phyloP scores from a whole-genome alignment of 2,329 filamentous ascomycete species.

The Coniochaeta hoffmannii region DNA sequence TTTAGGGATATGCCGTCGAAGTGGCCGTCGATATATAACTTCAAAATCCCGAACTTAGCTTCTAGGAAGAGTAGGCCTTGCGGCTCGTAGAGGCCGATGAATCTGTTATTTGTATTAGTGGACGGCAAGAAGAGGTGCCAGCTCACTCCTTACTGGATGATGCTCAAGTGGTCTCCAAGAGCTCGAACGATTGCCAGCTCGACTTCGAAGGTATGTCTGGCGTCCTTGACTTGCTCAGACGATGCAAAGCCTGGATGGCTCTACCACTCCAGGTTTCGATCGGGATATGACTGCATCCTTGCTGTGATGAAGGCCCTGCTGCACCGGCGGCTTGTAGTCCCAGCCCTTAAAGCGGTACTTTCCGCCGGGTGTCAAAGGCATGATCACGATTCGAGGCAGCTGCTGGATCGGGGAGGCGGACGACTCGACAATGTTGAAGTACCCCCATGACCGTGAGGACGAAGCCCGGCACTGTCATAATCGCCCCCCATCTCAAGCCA shows the following conservation, averaged over 20 bases:
- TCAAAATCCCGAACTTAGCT: conserved; percentile 1
- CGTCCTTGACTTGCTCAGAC: neutral
- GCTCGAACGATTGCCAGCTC: neutral
- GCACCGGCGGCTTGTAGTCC: neutral
- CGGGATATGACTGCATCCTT: neutral
- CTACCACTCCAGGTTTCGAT: neutral
- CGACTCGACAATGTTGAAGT: no score
- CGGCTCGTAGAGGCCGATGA: conserved; percentile 1
- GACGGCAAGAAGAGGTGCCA: neutral
- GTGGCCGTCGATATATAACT: conserved; percentile 3
- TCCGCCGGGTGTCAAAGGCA: no score
- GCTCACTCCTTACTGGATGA: neutral
- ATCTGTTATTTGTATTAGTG: neutral
- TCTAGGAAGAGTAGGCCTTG: conserved; percentile 4
- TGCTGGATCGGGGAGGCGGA: no score
- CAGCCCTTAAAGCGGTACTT: neutral
- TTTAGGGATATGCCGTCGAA: neutral
- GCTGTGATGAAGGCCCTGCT: neutral
- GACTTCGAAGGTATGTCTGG: neutral
- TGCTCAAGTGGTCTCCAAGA: neutral
- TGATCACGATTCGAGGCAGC: no score
- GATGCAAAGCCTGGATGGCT: neutral
- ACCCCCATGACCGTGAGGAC: no score
- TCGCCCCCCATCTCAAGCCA: neutral
- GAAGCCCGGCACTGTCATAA: neutral